These are phyloP conservation scores for Trichoderma atrobrunneum DNA, from an alignment of 2,329 filamentous ascomycete species.

Conservation along the genomic window DNA sequence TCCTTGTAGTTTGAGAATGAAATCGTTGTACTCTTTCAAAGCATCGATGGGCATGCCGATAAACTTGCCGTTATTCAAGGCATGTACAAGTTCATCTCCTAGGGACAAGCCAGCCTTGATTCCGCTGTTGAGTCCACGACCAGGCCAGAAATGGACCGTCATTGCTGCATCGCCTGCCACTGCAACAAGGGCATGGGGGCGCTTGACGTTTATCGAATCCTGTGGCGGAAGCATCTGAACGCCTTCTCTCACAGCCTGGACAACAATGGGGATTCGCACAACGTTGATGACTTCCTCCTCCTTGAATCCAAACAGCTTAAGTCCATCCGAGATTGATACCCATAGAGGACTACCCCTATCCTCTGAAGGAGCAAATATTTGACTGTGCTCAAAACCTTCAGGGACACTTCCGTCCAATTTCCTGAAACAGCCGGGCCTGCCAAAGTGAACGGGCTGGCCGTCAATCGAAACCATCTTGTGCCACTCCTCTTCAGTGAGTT, in stretches of 20 bases:
- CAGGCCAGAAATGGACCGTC: constrained; percentile 39
- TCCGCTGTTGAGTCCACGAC: constrained; percentile 36
- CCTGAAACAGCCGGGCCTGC: constrained; percentile 32
- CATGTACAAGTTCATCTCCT: constrained; percentile 36
- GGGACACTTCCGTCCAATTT: constrained; percentile 30
- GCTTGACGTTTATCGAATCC: constrained; percentile 27
- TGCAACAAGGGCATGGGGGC: constrained; percentile 34
- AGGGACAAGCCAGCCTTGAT: constrained; percentile 37
- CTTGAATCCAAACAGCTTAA: constrained; percentile 38
- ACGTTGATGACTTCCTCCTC: constrained; percentile 37
- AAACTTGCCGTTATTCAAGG: constrained; percentile 31
- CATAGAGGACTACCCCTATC: constrained; percentile 31
- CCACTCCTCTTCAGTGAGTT: constrained; percentile 37
- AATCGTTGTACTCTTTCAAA: constrained; percentile 36
- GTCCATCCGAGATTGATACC: constrained; percentile 34
- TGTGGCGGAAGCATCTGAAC: constrained; percentile 29
- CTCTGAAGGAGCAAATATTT: constrained; percentile 35
- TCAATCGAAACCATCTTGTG: constrained; percentile 33
- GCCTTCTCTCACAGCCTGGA: constrained; percentile 34
- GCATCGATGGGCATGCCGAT: constrained; percentile 31
- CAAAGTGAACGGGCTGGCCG: constrained; percentile 34
- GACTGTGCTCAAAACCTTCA: constrained; percentile 29
- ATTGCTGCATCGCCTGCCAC: constrained; percentile 37
- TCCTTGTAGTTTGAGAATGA: constrained; percentile 35
- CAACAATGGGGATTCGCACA: constrained; percentile 36